Evolutionary conservation across 2,329 filamentous ascomycete genomes (phyloP), one percentile per base, ranked within the genome.

Genomic region (Ampelomyces quisqualis): DNA sequence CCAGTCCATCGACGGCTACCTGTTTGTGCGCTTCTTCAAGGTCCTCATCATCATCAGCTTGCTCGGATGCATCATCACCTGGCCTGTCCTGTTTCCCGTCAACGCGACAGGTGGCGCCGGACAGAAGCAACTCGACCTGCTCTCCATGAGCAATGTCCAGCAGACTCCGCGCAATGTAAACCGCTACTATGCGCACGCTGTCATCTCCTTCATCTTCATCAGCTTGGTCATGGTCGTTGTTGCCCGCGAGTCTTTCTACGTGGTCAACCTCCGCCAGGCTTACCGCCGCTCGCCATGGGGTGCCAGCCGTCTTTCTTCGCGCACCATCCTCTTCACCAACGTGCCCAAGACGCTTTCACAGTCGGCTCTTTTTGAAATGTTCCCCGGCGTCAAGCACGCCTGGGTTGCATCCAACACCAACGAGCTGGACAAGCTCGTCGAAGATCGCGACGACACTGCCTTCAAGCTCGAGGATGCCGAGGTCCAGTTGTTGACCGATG

Each of bases 241-340:
- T 46, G 70, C 68, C 3, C 61, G 70, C 32, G 74, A 77, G 50
- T 70, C 70, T 7, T 65, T 77, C 51, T 73, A 64, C 40, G 62
- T 71, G n/a, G 69, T 76, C 51, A 74, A 74, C 31, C 59, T 74
- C 5, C 69, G 74, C 24, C 73, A 76, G 53, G 73, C 73, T 11
- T 74, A 72, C 46, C 69, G 73, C 15, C 59, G 73, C 8, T 71
- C 71, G 15, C 69, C 71, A 10, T 64, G 60, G 38, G 68, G 72
- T 34, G 65, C 72, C 35, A 70, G 68, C 33, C 70, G 70, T 30
- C 52, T 76, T 7, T 76, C 74, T 3, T 65, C 73, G 20, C 65
- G 68, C 40, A 76, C 73, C 4, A 73, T 76, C 11, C 59, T 77
- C 3, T 76, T 74, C 55, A 67, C 73, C 46, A 72, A 70, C 27